A percentile compares a stretch with the other conserved stretches of the same genome.
These are phyloP conservation scores for Cladosporium sp. DNA, from an alignment of 2,329 filamentous ascomycete genomes.

Conservation along the genomic window DNA sequence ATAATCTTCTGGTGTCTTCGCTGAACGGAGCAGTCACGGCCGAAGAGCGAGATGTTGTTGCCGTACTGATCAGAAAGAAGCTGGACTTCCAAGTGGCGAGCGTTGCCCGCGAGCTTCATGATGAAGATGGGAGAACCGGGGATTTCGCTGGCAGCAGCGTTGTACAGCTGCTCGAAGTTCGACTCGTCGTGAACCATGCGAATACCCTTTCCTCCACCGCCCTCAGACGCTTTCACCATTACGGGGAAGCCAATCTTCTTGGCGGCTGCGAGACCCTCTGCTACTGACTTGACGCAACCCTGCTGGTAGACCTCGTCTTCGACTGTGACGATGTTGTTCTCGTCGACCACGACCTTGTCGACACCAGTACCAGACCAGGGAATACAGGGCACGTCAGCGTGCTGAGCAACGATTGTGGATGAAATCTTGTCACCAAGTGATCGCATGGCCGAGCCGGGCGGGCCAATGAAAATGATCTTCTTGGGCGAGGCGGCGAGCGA, in stretches of 20 bases:
- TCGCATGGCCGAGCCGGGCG: constrained; percentile 96
- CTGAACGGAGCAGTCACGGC: constrained; percentile 97
- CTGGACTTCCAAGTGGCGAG: constrained; percentile 94
- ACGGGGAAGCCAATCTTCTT: constrained; percentile 93
- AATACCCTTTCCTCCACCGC: constrained; percentile 98
- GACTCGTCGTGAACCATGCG: constrained; percentile 86
- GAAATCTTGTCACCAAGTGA: constrained; percentile 99
- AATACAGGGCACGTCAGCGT: constrained; percentile 93
- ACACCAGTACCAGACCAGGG: constrained; percentile 99
- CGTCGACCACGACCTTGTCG: constrained; percentile 71
- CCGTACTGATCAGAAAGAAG: constrained; percentile 97
- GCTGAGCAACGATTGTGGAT: constrained; percentile 97
- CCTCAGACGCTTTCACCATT: constrained; percentile 99
- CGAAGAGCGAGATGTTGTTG: constrained; percentile 98
- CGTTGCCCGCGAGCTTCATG: constrained; percentile 98
- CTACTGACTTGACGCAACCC: constrained; percentile 83
- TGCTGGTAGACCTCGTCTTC: constrained; percentile 78
- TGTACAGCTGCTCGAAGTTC: constrained; percentile 82
- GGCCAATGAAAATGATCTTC: constrained; percentile 98
- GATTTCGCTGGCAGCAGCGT: constrained; percentile 94
- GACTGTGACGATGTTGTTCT: constrained; percentile 86
- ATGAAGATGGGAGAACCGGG: constrained; percentile 99
- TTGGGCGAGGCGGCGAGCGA: constrained; percentile 92
- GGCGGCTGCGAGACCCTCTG: constrained; percentile 74
- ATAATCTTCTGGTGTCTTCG: constrained; percentile 99